These are phyloP conservation scores for Westerdykella aurantiaca DNA, from an alignment of 2,329 filamentous ascomycete genomes.

Conservation along the genomic window DNA sequence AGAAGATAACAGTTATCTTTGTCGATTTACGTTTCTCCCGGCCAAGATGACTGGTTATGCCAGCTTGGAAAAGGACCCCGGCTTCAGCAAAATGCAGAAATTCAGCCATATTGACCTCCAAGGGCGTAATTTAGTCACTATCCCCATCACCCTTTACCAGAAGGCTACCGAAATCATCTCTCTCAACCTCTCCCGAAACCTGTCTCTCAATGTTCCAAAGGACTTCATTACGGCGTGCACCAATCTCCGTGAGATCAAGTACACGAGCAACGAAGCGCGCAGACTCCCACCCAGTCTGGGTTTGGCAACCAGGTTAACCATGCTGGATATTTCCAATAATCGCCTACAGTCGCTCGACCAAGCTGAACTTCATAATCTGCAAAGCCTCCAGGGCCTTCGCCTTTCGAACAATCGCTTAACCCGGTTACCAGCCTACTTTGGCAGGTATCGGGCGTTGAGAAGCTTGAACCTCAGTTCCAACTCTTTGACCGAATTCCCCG, in stretches of 20 bases:
- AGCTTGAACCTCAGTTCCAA: constrained; percentile 93
- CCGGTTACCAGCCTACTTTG: constrained; percentile 74
- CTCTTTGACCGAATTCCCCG: constrained; percentile 76
- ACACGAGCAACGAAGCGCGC: constrained; percentile 86
- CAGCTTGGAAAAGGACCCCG: constrained; percentile 68
- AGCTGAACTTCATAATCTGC: constrained; percentile 70
- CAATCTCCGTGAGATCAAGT: constrained; percentile 91
- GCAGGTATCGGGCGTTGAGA: constrained; percentile 69
- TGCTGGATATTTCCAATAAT: constrained; percentile 93
- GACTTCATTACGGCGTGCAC: constrained; percentile 95
- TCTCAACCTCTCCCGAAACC: constrained; percentile 85
- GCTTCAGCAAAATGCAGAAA: constrained; percentile 76
- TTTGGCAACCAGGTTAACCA: constrained; percentile 73
- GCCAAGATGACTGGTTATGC: constrained; percentile 76
- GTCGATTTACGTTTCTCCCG: constrained; percentile 90
- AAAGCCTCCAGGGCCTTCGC: constrained; percentile 78
- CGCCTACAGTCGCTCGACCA: constrained; percentile 80
- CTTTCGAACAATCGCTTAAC: constrained; percentile 88
- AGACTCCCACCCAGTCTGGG: constrained; percentile 78
- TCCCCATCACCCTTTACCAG: constrained; percentile 88
- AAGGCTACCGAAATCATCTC: constrained; percentile 90
- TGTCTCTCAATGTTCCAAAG: constrained; percentile 86
- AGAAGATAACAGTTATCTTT: constrained; percentile 96
- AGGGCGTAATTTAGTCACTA: constrained; percentile 84
- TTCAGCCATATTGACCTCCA: constrained; percentile 91